Evolutionary conservation across 257 asterid species (phyloP), one percentile per base, ranked within the genome.

Genomic region (Solanum pinnatisectum): DNA sequence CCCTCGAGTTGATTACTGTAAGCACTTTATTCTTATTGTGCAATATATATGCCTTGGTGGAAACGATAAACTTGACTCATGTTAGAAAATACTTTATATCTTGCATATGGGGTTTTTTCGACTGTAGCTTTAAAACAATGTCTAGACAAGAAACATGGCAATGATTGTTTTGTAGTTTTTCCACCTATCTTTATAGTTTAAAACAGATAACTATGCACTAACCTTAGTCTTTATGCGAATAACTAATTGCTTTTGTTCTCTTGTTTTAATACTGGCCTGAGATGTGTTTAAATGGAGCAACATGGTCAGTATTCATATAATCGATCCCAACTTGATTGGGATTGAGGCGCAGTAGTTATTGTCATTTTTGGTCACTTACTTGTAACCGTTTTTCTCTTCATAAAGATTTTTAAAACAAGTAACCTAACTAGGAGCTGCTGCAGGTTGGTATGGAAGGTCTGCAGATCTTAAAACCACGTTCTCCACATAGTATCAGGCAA

Each of bases 381-480:
- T 52, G 27, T 25, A 18, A 49, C 37, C 12, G 4, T 30, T 81
- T 10, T 46, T 27, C 85, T 15, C 14, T 49, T 81, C 70, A 81
- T 46, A 70, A 27, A 46, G 42, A 23, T 30, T 18, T 30, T 81
- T 30, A 30, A 82, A 8, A 46, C 86, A 32, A 82, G 20, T 49
- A 82, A 82, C 85, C 15, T 10, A 52, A 46, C 70, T 82, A 82
- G 70, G 86, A 49, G 37, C 70, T 82, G 46, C 14, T 84, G 92
- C 96, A 97, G 99, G 98, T 95, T 89, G 95, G 98, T 87, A 87
- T 97, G 94, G 98, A 96, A 89, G 96, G 98, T 81, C 84, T 97
- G 89, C 95, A 94, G 92, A 94, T 95, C 90, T 90, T 95, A 88
- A 96, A 97, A 92, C 99, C 99, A 46, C 92, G 84, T 82, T 91